A percentile compares a stretch with the other conserved stretches of the same genome.
Evolutionary conservation across 345 rosid species (phyloP).

Genomic region (Durio zibethinus): DNA sequence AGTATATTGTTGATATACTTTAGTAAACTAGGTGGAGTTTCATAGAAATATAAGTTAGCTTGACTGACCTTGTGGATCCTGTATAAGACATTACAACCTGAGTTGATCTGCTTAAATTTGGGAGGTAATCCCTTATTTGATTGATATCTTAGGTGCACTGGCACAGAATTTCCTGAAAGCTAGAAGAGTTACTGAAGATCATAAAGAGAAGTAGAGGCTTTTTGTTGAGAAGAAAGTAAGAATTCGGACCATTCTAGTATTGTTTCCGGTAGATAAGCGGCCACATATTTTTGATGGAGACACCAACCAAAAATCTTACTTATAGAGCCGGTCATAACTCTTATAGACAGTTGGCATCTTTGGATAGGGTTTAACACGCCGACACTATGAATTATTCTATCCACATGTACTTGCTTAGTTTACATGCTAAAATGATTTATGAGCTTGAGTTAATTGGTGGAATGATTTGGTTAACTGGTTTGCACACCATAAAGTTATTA

Average conservation of each 20-base stretch:
- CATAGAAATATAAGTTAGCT: background rate
- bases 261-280: background rate
- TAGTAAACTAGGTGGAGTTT: background rate
- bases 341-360: background rate
- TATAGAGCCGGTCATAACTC: background rate
- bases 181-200: background rate
- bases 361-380: background rate
- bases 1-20: background rate
- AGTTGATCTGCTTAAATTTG: too few relatives aligned
- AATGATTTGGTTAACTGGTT: background rate
- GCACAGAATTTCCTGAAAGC: background rate
- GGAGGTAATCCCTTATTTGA: background rate
- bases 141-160: background rate
- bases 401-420: background rate
- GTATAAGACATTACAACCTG: too few relatives aligned
- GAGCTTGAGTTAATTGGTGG: background rate
- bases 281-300: background rate
- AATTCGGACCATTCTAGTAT: background rate
- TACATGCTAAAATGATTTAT: background rate
- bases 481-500: background rate
- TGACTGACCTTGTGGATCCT: background rate
- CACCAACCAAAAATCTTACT: background rate
- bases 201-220: background rate
- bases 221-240: background rate
- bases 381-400: background rate